These are phyloP conservation scores for Yarrowia sp. DNA, from an alignment of 805 yeast genomes.

Conservation along the genomic window DNA sequence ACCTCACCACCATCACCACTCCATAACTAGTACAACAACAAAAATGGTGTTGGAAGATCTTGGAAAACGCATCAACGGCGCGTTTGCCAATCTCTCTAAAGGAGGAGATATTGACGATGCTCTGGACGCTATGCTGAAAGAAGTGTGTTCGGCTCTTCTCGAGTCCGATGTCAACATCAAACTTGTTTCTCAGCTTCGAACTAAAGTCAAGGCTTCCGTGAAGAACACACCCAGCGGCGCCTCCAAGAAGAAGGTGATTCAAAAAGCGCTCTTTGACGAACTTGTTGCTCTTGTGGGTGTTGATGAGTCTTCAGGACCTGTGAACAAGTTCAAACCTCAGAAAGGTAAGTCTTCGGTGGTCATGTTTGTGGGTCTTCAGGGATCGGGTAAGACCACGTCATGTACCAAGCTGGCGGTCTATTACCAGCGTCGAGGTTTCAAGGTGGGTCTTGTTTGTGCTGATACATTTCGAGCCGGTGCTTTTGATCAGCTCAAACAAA, in stretches of 20 bases:
- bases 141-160: constrained; percentile 81
- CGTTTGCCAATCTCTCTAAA: constrained; percentile 61
- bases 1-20: neutral
- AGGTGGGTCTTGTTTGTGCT: constrained; percentile 96
- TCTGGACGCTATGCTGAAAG: constrained; percentile 74
- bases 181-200: constrained; percentile 74
- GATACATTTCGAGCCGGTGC: constrained; percentile 99
- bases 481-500: constrained; percentile 95
- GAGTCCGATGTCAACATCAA: constrained; percentile 93
- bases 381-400: constrained; percentile 97
- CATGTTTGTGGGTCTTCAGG: constrained; percentile 98
- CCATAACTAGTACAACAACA: no score
- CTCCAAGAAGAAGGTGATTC: constrained; percentile 70
- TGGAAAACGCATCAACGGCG: constrained; percentile 72
- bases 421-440: constrained; percentile 88
- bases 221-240: constrained; percentile 53
- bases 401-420: constrained; percentile 95
- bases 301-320: constrained; percentile 34
- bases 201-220: constrained; percentile 60
- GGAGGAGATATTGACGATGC: constrained; percentile 60
- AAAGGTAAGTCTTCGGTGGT: constrained; percentile 76
- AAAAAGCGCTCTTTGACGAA: constrained; percentile 93
- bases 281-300: constrained; percentile 82
- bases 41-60: constrained; percentile 76
- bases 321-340: constrained; percentile 72